Evolutionary conservation across 352 stramenopile genomes (phyloP).

Genomic region (Pythium phragmiticola): DNA sequence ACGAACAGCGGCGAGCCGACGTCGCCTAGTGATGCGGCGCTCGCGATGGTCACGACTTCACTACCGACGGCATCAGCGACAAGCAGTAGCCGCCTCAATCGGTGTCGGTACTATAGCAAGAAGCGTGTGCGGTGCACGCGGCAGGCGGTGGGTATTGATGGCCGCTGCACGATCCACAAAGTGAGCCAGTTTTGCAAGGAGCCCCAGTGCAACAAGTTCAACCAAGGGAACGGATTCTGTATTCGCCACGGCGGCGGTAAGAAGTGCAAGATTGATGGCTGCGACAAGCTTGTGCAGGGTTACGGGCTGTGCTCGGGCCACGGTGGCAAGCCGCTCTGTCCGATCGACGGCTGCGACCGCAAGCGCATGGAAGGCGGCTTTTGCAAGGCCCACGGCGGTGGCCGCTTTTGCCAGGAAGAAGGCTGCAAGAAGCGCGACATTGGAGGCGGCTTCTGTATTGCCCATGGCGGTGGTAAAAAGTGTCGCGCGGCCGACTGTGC

Average conservation of each 20-base stretch:
- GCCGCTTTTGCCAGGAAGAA: constrained; percentile 68
- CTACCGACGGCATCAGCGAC: not conserved
- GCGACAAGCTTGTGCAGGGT: constrained; percentile 79
- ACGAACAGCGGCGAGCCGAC: constrained; percentile 1
- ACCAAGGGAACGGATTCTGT: constrained; percentile 81
- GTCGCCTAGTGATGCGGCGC: constrained; percentile 1
- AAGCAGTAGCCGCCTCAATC: constrained; percentile 25
- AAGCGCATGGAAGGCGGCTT: constrained; percentile 86
- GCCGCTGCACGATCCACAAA: constrained; percentile 79
- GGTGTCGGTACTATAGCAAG: constrained; percentile 75
- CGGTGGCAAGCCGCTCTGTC: constrained; percentile 76
- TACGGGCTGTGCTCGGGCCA: constrained; percentile 86
- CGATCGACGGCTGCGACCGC: constrained; percentile 72
- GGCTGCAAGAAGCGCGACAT: constrained; percentile 84
- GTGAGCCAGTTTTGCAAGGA: constrained; percentile 84
- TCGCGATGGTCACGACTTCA: constrained; percentile 1
- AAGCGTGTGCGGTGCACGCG: constrained; percentile 64
- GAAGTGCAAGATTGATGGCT: constrained; percentile 79
- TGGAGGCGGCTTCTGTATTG: constrained; percentile 82
- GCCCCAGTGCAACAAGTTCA: constrained; percentile 80
- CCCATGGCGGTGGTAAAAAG: constrained; percentile 86
- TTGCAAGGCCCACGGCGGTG: constrained; percentile 84
- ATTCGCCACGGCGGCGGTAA: constrained; percentile 86
- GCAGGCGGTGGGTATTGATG: constrained; percentile 64
- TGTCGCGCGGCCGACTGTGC: constrained; percentile 65